Evolutionary conservation across 2,329 filamentous ascomycete species (phyloP).

Genomic region (Apiospora phragmitis): DNA sequence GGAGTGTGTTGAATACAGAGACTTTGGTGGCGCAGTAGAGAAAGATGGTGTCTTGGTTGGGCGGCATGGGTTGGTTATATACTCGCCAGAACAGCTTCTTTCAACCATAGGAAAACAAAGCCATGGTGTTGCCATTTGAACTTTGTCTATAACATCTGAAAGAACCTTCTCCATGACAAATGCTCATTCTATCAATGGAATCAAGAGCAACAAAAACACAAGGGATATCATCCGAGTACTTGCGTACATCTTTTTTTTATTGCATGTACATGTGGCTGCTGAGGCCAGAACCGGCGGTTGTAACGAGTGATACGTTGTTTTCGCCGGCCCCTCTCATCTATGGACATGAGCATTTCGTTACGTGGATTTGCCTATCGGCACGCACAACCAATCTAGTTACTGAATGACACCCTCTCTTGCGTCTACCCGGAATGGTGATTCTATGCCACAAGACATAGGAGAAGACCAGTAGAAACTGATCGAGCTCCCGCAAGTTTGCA

Average conservation of each 20-base stretch:
- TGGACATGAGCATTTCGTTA: neutral
- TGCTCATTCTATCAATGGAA: neutral
- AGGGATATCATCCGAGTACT: too few relatives aligned
- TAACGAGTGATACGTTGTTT: neutral
- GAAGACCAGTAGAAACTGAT: neutral
- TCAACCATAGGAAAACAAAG: neutral
- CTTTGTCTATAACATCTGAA: neutral
- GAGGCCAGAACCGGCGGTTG: neutral
- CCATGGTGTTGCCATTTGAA: neutral
- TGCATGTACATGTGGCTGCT: neutral
- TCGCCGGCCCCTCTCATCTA: neutral
- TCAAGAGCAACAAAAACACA: too few relatives aligned
- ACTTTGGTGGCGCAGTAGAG: neutral
- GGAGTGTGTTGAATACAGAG: neutral
- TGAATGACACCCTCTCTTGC: neutral
- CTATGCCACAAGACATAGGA: neutral
- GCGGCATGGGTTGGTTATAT: neutral
- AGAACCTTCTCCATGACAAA: neutral
- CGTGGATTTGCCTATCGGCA: neutral
- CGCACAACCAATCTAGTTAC: neutral
- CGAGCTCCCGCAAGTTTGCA: neutral
- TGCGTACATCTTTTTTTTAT: neutral
- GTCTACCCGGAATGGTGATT: neutral
- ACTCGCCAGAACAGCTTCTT: neutral
- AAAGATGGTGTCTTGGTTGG: neutral